A percentile compares a stretch with the other conserved stretches of the same genome.
These are phyloP conservation scores for Scleroderma bovista DNA, from an alignment of 768 basidiomycete species.

Conservation along the genomic window DNA sequence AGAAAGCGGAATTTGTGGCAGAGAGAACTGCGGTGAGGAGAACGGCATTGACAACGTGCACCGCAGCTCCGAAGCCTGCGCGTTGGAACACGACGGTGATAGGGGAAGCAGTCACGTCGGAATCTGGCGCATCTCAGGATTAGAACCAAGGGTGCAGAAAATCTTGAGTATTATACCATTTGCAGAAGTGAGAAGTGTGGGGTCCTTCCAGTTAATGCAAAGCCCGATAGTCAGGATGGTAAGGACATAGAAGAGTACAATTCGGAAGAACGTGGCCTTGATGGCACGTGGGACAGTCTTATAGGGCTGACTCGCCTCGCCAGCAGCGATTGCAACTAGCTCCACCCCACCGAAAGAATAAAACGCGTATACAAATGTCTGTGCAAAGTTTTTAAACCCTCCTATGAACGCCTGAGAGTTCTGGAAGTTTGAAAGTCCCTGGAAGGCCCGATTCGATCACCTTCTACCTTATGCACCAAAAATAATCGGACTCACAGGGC, in stretches of 20 bases:
- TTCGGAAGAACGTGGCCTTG: constrained; percentile 64
- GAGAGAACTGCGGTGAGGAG: constrained; percentile 62
- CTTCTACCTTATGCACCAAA: background rate
- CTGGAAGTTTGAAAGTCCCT: constrained; percentile 50
- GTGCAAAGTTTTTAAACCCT: constrained; percentile 47
- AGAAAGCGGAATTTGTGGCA: constrained; percentile 62
- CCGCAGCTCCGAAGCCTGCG: constrained; percentile 57
- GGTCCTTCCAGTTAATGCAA: constrained; percentile 56
- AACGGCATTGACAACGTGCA: constrained; percentile 61
- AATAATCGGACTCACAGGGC: constrained; percentile 37
- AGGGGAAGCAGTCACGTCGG: constrained; percentile 52
- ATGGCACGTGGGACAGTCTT: constrained; percentile 60
- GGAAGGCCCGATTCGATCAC: background rate
- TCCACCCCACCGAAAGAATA: constrained; percentile 69
- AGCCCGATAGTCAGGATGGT: constrained; percentile 62
- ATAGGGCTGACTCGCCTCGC: constrained; percentile 60
- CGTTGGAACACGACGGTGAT: constrained; percentile 59
- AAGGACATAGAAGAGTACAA: constrained; percentile 59
- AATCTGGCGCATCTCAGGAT: constrained; percentile 25
- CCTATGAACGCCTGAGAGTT: constrained; percentile 49
- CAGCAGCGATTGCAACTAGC: constrained; percentile 67
- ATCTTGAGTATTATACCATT: constrained; percentile 27
- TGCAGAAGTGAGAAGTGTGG: constrained; percentile 44
- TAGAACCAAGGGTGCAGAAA: background rate
- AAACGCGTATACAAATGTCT: constrained; percentile 63